A percentile compares a stretch with the other conserved stretches of the same genome.
These are phyloP conservation scores for Sergeia podlipaevii DNA, from an alignment of 208 protist genomes.

Conservation along the genomic window DNA sequence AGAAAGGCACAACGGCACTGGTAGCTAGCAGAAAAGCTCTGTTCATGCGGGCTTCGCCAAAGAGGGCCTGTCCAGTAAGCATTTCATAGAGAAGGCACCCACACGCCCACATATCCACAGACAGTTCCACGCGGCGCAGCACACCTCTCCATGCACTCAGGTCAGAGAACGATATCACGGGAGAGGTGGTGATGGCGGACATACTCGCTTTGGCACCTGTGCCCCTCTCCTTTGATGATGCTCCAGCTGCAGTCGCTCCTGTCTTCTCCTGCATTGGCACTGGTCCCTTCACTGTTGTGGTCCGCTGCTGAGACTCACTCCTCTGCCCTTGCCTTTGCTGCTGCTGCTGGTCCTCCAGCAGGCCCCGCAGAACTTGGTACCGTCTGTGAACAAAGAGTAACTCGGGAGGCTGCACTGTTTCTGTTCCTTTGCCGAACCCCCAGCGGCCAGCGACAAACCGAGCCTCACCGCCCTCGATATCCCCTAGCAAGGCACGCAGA, in stretches of 20 bases:
- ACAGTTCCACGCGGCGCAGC: slow-evolving; percentile 48
- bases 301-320: neutral
- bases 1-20: slow-evolving; percentile 9
- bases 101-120: slow-evolving; percentile 79
- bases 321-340: neutral
- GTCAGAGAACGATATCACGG: too few species aligned
- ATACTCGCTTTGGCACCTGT: neutral
- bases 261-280: neutral
- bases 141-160: too few species aligned
- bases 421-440: slow-evolving; percentile 60
- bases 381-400: slow-evolving; percentile 45
- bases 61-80: slow-evolving; percentile 76
- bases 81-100: slow-evolving; percentile 84
- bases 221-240: neutral
- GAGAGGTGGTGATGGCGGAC: too few species aligned
- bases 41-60: slow-evolving; percentile 61
- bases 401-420: slow-evolving; percentile 82
- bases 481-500: slow-evolving; percentile 29
- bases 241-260: neutral
- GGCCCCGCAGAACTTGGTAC: slow-evolving; percentile 35
- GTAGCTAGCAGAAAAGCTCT: slow-evolving; percentile 45
- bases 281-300: neutral
- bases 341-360: slow-evolving; percentile 14
- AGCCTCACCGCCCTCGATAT: slow-evolving; percentile 40
- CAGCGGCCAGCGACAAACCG: slow-evolving; percentile 49